A percentile compares a stretch with the other conserved stretches of the same genome.
phyloP scores from a whole-genome alignment of 768 basidiomycete species.

The Tulasnella sp. region DNA sequence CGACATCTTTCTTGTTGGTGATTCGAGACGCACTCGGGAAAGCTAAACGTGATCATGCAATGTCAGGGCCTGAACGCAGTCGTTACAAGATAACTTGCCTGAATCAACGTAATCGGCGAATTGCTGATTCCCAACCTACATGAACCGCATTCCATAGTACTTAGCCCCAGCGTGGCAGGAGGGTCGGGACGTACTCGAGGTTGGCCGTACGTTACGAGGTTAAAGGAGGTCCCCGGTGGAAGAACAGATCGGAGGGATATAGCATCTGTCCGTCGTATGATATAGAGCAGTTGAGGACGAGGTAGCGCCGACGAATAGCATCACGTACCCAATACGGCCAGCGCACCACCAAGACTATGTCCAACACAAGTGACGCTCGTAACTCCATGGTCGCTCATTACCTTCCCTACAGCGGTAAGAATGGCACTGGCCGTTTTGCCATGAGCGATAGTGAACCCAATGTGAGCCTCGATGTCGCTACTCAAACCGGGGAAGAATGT shows the following conservation, averaged over 20 bases:
- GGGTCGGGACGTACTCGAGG: conserved; percentile 24
- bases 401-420: conserved; percentile 24
- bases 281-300: not conserved
- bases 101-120: conserved; percentile 35
- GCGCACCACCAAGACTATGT: conserved; percentile 37
- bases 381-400: conserved; percentile 23
- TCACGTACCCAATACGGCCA: conserved; percentile 29
- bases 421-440: conserved; percentile 21
- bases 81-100: conserved; percentile 26
- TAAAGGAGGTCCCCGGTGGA: conserved; percentile 27
- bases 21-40: conserved; percentile 25
- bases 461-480: conserved; percentile 20
- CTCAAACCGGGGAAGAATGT: no score
- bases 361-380: conserved; percentile 27
- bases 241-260: conserved; percentile 32
- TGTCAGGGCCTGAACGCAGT: not conserved
- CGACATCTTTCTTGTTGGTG: conserved; percentile 34
- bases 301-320: not conserved
- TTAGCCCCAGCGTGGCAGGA: no score
- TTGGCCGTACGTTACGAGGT: conserved; percentile 32
- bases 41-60: not conserved
- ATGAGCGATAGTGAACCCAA: not conserved
- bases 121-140: conserved; percentile 31
- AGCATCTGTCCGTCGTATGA: conserved; percentile 25
- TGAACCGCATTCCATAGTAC: not conserved